Percentiles rank a stretch among this genome's conserved stretches.
phyloP scores from a whole-genome alignment of 2,329 filamentous ascomycete species.

The Trichoderma pleuroti region DNA sequence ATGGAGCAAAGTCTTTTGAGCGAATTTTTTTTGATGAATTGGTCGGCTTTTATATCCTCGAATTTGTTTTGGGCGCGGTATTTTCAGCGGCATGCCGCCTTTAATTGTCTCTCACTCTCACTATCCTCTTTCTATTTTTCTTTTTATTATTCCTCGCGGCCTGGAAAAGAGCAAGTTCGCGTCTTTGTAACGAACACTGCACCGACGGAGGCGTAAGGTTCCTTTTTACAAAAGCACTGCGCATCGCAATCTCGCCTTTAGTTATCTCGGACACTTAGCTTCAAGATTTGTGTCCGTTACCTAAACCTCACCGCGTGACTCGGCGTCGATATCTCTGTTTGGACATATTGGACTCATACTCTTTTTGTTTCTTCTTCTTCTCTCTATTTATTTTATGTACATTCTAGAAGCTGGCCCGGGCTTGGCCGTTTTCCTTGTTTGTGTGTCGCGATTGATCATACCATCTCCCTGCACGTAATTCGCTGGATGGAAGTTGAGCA shows the following conservation, averaged over 20 bases:
- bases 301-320: constrained; percentile 24
- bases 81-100: constrained; percentile 13
- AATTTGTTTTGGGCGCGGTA: constrained; percentile 17
- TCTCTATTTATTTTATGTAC: constrained; percentile 30
- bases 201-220: background rate
- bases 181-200: background rate
- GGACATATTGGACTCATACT: constrained; percentile 35
- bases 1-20: constrained; percentile 20
- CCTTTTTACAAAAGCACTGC: constrained; percentile 11
- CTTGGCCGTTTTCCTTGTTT: constrained; percentile 27
- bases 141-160: constrained; percentile 1
- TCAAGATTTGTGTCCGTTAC: constrained; percentile 10
- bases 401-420: constrained; percentile 35
- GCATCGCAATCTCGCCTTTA: constrained; percentile 8
- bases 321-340: constrained; percentile 29
- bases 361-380: constrained; percentile 25
- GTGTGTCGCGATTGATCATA: constrained; percentile 27
- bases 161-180: background rate
- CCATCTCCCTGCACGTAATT: constrained; percentile 34
- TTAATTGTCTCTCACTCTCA: constrained; percentile 18
- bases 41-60: constrained; percentile 21
- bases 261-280: background rate
- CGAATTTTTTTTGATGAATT: constrained; percentile 20
- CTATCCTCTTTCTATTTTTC: background rate
- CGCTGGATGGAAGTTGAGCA: constrained; percentile 17